Evolutionary conservation across 108 stramenopile species (phyloP).

Genomic region (Cyclotella choctawhatcheeana): DNA sequence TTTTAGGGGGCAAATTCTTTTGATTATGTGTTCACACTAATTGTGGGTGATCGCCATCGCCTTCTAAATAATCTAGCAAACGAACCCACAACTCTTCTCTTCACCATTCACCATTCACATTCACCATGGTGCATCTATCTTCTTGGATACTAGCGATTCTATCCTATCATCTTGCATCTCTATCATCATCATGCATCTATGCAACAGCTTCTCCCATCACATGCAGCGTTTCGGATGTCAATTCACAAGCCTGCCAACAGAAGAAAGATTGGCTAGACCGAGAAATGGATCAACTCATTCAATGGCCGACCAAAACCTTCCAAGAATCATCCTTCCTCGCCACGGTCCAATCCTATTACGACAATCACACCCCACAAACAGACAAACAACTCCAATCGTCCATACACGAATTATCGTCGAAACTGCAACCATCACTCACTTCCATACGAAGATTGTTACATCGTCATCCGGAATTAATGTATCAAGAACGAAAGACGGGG

Average conservation of each 20-base stretch:
- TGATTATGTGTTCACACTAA: too few relatives aligned
- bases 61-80: too few relatives aligned
- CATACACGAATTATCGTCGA: conserved; percentile 35
- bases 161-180: neutral
- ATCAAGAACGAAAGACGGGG: conserved; percentile 71
- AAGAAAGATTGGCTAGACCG: conserved; percentile 18
- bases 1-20: too few relatives aligned
- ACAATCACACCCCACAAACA: neutral
- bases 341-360: conserved; percentile 23
- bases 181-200: conserved; percentile 4
- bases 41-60: too few relatives aligned
- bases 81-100: too few relatives aligned
- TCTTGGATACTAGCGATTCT: too few relatives aligned
- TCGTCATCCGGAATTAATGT: conserved; percentile 82
- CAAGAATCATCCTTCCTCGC: neutral
- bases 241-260: neutral
- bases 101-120: too few relatives aligned
- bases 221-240: neutral
- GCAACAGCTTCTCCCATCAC: neutral
- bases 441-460: conserved; percentile 70
- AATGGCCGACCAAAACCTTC: conserved; percentile 7
- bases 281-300: conserved; percentile 32
- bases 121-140: too few relatives aligned
- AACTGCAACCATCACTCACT: conserved; percentile 58
- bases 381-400: conserved; percentile 21